These are phyloP conservation scores for Pelargonium exstipulatum DNA, from an alignment of 441 rosid species.

Conservation along the genomic window DNA sequence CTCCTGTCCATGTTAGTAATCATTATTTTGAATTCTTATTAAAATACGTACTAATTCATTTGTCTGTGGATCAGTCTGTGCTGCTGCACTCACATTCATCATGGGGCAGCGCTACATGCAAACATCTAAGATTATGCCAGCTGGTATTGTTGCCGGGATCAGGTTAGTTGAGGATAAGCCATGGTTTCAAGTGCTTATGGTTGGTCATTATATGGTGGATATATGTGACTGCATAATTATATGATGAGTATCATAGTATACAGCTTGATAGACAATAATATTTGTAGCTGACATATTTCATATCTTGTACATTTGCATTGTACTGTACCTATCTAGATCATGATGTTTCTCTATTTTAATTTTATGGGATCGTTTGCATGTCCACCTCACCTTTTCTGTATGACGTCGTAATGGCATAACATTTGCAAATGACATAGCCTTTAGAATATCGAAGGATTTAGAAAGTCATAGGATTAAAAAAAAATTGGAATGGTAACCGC, in stretches of 20 bases:
- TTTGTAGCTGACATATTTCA: not conserved
- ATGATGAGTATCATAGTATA: not conserved
- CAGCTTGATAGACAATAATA: not conserved
- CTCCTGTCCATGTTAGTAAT: not conserved
- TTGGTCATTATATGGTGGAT: not conserved
- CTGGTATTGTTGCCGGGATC: slow-evolving; percentile 78
- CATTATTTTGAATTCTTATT: not conserved
- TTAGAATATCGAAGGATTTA: not conserved
- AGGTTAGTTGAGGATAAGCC: slow-evolving; percentile 39
- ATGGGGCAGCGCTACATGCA: slow-evolving; percentile 87
- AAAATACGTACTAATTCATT: slow-evolving; percentile 18
- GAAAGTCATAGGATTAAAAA: not conserved
- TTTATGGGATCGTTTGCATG: not conserved
- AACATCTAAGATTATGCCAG: slow-evolving; percentile 90
- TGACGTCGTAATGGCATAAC: not conserved
- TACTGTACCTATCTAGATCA: too few species aligned
- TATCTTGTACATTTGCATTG: not conserved
- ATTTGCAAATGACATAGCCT: not conserved
- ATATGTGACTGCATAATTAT: not conserved
- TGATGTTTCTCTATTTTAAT: too few species aligned
- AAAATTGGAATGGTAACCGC: too few species aligned
- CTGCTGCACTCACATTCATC: slow-evolving; percentile 57
- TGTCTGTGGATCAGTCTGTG: slow-evolving; percentile 42
- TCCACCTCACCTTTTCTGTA: not conserved
- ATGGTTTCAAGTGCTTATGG: not conserved